phyloP scores from a whole-genome alignment of 768 basidiomycete species.

The Boletellus ananas region DNA sequence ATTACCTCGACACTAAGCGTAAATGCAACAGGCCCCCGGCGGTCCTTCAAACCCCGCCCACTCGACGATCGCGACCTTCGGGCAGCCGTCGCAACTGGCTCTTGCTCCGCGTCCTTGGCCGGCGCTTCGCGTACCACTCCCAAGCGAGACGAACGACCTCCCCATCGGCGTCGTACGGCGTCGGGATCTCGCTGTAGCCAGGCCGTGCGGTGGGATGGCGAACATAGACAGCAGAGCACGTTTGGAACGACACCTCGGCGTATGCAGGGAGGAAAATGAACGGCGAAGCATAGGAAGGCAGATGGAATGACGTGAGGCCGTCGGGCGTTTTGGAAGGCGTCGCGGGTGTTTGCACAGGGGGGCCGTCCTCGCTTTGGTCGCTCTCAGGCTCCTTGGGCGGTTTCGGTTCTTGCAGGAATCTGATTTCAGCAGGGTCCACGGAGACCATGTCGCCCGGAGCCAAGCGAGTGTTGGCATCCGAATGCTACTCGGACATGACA shows the following conservation, averaged over 20 bases:
- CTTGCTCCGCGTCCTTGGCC: conserved; percentile 65
- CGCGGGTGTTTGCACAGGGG: background rate
- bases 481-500: conserved; percentile 49
- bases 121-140: conserved; percentile 87
- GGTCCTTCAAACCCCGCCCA: conserved; percentile 18
- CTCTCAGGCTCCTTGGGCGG: conserved; percentile 12
- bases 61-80: conserved; percentile 49
- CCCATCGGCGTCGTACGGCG: conserved; percentile 94
- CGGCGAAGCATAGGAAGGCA: conserved; percentile 84
- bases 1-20: conserved; percentile 2
- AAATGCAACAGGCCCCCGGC: background rate
- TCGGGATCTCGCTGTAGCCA: conserved; percentile 92
- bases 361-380: background rate
- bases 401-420: conserved; percentile 53
- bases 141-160: conserved; percentile 88
- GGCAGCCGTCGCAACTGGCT: conserved; percentile 60
- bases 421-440: conserved; percentile 77
- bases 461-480: conserved; percentile 79
- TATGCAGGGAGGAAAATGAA: conserved; percentile 94
- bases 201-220: conserved; percentile 97
- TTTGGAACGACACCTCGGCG: conserved; percentile 78
- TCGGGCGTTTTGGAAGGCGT: conserved; percentile 5
- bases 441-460: conserved; percentile 94
- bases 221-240: conserved; percentile 89
- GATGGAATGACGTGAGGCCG: conserved; percentile 68